phyloP scores from a whole-genome alignment of 495 filamentous ascomycete species.

The Saxispiralis lemnorum region DNA sequence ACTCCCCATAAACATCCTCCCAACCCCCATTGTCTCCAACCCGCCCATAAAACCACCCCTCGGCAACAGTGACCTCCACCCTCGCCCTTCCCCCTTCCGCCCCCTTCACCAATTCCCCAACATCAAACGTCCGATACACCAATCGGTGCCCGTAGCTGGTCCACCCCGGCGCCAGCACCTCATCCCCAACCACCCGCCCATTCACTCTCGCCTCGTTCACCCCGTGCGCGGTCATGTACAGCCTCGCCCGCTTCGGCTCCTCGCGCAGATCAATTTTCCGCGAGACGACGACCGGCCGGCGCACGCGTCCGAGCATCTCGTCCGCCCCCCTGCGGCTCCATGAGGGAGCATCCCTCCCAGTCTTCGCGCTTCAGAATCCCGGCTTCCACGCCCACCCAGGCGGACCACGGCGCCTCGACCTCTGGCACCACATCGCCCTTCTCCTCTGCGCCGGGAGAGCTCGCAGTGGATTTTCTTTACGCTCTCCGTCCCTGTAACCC shows the following conservation, averaged over 20 bases:
- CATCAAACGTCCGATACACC: conserved; percentile 35
- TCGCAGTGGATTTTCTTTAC: too few species aligned
- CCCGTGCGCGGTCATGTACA: conserved; percentile 37
- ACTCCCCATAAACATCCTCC: conserved; percentile 31
- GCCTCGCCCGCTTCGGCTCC: conserved; percentile 16
- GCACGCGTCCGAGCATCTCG: too few species aligned
- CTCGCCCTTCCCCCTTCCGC: conserved; percentile 24
- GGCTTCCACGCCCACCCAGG: too few species aligned
- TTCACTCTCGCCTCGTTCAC: conserved; percentile 36
- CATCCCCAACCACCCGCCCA: conserved; percentile 31
- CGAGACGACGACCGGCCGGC: too few species aligned
- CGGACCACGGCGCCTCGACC: too few species aligned
- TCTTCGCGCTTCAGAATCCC: too few species aligned
- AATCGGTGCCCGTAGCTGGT: conserved; percentile 34
- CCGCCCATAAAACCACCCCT: conserved; percentile 39
- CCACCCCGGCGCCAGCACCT: conserved; percentile 35
- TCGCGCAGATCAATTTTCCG: too few species aligned
- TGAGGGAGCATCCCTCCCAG: too few species aligned
- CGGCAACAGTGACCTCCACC: conserved; percentile 33
- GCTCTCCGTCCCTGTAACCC: too few species aligned
- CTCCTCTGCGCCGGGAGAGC: too few species aligned
- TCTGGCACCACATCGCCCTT: too few species aligned
- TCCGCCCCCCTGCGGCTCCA: too few species aligned
- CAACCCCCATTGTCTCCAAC: conserved; percentile 27
- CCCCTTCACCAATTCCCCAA: conserved; percentile 23